Conservation (phyloP, 768 basidiomycete genomes). For the Mycena capillaripes region DNA sequence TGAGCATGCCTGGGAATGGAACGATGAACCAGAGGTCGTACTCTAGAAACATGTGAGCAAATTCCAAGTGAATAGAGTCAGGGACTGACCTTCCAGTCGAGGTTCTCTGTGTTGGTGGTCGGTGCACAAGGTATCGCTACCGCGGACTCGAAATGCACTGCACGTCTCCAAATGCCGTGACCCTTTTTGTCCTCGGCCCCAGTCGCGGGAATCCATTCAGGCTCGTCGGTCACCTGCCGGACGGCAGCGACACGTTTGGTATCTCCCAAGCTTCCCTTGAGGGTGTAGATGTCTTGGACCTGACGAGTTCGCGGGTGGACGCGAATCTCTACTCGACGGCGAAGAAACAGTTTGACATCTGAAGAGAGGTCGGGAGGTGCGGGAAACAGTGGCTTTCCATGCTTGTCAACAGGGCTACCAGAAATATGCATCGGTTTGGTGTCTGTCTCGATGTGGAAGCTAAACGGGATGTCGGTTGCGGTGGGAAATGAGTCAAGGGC, state of each 20-base stretch:
- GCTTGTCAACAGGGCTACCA: conserved; percentile 23
- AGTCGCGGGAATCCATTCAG: conserved; percentile 21
- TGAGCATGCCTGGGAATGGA: conserved; percentile 30
- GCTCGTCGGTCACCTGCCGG: not conserved
- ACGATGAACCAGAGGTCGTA: conserved; percentile 19
- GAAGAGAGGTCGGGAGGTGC: conserved; percentile 19
- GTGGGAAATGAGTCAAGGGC: not conserved
- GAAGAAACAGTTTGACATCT: conserved; percentile 4
- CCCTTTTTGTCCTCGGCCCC: conserved; percentile 17
- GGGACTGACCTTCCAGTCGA: conserved; percentile 19
- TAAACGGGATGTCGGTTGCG: conserved; percentile 24
- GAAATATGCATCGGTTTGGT: conserved; percentile 22
- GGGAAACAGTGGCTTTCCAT: conserved; percentile 30
- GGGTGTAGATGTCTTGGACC: not conserved
- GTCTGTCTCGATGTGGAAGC: conserved; percentile 23
- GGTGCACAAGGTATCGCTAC: conserved; percentile 21
- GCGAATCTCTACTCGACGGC: conserved; percentile 4
- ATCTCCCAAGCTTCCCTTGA: conserved; percentile 17
- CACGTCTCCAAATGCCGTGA: conserved; percentile 19
- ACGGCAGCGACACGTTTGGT: conserved; percentile 13
- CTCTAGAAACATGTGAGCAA: not conserved
- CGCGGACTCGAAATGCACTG: conserved; percentile 22
- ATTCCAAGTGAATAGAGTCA: not conserved
- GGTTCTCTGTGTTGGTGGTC: conserved; percentile 8
- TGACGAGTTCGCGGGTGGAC: not conserved